Evolutionary conservation across 2,329 filamentous ascomycete species (phyloP), one percentile per base, ranked within the genome.

Genomic region (Periconia sp.): DNA sequence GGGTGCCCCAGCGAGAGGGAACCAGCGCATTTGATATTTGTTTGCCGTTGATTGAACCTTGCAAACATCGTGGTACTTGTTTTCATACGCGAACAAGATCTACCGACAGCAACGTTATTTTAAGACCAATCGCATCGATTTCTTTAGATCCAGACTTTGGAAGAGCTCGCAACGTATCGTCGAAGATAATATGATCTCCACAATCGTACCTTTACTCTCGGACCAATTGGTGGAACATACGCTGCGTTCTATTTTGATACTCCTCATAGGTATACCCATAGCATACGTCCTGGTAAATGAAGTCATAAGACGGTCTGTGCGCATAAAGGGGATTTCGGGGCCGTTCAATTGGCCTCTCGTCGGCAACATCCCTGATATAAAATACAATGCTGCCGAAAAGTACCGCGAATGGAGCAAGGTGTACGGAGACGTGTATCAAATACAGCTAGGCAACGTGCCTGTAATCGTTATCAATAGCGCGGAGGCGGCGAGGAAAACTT

Each of bases 371-470:
- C 66, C 69, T 5, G 62, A 71, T 26, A 73, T 75, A 44, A 71
- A 67, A 19, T 66, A 64, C 56, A 73, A 74, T 29, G 70, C 71
- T 0, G 65, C 71, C 2, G 70, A 74, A 34, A 70, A 70, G 45
- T 75, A 75, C 41, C 65, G 72, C 8, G 53, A 72, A 40, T 75
- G 73, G 72, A 61, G 68, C 30, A 65, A 67, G 46, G 62, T 51
- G 10, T 73, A 72, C 47, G 72, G 72, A 11, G 61, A 66, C 0
- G 70, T 75, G 8, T 75, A 74, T 33, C 73, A 75, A 48, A 73
- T 76, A n/a, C 70, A 74, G 47, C 61, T 76, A 2, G 73, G 73
- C 13, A 75, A 74, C 22, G 66, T 73, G 25, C 72, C 73, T 0
- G 68, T 76, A 4, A 57, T 75, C 5, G 70, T 75, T 7, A 72